A percentile compares a stretch with the other conserved stretches of the same genome.
Evolutionary conservation across 2,329 filamentous ascomycete genomes (phyloP).

Genomic region (Aspergillus sp.): DNA sequence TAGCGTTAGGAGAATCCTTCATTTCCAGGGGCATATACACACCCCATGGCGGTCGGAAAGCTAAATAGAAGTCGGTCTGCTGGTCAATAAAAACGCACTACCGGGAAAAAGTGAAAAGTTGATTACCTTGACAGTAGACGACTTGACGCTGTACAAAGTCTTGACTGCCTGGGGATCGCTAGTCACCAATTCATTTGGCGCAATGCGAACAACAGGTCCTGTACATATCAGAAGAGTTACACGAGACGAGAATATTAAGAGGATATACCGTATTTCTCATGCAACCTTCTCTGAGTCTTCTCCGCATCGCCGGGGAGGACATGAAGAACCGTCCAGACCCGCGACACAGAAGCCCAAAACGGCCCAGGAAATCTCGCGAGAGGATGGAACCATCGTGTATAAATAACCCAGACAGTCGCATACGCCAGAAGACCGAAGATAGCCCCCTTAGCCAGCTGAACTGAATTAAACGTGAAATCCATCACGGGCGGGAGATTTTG

Average conservation of each 20-base stretch:
- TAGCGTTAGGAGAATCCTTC: background rate
- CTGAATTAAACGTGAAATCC: too few species aligned
- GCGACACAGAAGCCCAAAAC: conserved; percentile 26
- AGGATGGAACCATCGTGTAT: conserved; percentile 23
- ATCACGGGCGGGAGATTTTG: too few species aligned
- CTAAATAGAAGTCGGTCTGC: conserved; percentile 24
- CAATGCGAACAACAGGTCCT: conserved; percentile 23
- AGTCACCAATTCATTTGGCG: conserved; percentile 25
- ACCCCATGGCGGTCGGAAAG: conserved; percentile 8
- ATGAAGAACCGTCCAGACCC: conserved; percentile 26
- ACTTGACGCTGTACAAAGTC: conserved; percentile 22
- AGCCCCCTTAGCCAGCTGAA: too few species aligned
- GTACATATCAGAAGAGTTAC: background rate
- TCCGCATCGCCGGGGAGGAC: conserved; percentile 23
- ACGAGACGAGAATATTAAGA: background rate
- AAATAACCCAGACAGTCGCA: conserved; percentile 13
- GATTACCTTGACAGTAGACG: conserved; percentile 17
- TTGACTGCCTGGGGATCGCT: conserved; percentile 25
- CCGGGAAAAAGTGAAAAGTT: too few species aligned
- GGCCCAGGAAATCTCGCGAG: conserved; percentile 21
- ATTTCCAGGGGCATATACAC: background rate
- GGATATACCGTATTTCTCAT: conserved; percentile 15
- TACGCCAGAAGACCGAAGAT: too few species aligned
- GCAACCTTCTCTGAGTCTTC: conserved; percentile 20
- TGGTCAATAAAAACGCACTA: background rate